Percentiles rank a stretch among this genome's conserved stretches.
Evolutionary conservation across 176 grass and related monocot species (phyloP).

Genomic region (Chloris gayana): DNA sequence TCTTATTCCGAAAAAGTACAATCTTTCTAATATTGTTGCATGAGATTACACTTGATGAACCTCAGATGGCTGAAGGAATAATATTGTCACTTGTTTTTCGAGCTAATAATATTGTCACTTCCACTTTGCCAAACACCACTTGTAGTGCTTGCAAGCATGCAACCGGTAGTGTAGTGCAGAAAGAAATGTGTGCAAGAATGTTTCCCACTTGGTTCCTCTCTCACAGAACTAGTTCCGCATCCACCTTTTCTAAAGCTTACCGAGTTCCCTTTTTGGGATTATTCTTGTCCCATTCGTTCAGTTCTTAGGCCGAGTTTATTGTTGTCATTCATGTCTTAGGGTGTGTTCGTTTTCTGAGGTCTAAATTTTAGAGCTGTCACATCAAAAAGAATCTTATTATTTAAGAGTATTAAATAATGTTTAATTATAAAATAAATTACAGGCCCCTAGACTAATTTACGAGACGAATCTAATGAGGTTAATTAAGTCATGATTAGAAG

Average conservation of each 20-base stretch:
- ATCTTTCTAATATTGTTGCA: neutral
- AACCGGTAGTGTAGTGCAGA: slow-evolving; percentile 7
- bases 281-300: neutral
- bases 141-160: neutral
- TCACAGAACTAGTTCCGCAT: slow-evolving; percentile 33
- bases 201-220: slow-evolving; percentile 40
- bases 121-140: slow-evolving; percentile 22
- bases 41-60: neutral
- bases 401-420: no score
- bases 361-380: no score
- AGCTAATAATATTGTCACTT: slow-evolving; percentile 5
- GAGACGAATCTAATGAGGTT: no score
- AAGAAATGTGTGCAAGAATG: slow-evolving; percentile 23
- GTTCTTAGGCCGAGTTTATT: neutral
- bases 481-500: no score
- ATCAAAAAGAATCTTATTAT: no score
- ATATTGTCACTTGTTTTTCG: neutral
- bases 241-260: slow-evolving; percentile 24
- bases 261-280: neutral
- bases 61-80: neutral
- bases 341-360: no score
- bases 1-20: neutral
- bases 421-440: no score
- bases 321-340: neutral
- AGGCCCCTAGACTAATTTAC: no score